Percentiles rank a stretch among this genome's conserved stretches.
phyloP scores from a whole-genome alignment of 108 stramenopile genomes.

The Cyclotella baltica region DNA sequence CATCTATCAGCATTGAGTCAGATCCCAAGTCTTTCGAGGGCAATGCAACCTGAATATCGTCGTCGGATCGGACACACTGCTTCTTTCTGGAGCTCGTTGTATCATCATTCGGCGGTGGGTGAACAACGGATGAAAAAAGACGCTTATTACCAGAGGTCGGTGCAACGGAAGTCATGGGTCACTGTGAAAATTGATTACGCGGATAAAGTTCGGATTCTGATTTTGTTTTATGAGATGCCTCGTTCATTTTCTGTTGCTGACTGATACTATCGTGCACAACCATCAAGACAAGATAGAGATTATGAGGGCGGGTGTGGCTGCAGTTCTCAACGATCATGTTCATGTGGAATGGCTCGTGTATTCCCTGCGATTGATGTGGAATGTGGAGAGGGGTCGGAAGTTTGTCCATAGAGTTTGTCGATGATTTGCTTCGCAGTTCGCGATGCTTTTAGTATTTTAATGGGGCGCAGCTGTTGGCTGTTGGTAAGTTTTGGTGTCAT shows the following conservation, averaged over 20 bases:
- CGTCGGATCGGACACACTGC: background rate
- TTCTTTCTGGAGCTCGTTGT: background rate
- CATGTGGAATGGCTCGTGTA: too few species aligned
- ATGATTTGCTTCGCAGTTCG: too few species aligned
- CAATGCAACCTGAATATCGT: background rate
- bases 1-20: conserved; percentile 1
- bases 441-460: too few species aligned
- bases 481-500: too few species aligned
- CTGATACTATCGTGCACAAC: background rate
- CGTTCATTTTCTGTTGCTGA: background rate
- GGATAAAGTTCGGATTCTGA: too few species aligned
- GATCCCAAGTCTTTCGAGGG: background rate
- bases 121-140: background rate
- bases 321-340: background rate
- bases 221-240: background rate
- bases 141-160: background rate
- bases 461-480: too few species aligned
- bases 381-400: too few species aligned
- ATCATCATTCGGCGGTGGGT: background rate
- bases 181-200: background rate
- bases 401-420: too few species aligned
- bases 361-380: too few species aligned
- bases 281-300: background rate
- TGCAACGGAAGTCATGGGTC: background rate
- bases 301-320: background rate